Evolutionary conservation across 805 yeast genomes (phyloP).

Genomic region (Ogataea nitratoaversa): DNA sequence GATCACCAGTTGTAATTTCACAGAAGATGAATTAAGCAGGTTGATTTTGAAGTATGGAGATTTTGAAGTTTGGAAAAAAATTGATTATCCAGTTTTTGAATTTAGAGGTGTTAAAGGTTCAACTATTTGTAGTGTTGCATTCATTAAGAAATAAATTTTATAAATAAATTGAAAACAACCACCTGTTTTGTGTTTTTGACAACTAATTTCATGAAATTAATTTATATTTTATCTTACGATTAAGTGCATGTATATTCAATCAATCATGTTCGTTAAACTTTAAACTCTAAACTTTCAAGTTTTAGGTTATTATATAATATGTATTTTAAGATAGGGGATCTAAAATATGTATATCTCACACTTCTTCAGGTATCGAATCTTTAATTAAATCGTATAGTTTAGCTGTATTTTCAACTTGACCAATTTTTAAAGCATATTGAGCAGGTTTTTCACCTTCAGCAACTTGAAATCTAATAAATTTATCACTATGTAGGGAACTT

Average conservation of each 20-base stretch:
- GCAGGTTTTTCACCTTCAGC: conserved; percentile 63
- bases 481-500: conserved; percentile 78
- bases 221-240: too few relatives aligned
- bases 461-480: conserved; percentile 72
- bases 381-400: conserved; percentile 51
- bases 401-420: conserved; percentile 55
- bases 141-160: conserved; percentile 37
- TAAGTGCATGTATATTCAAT: too few relatives aligned
- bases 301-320: too few relatives aligned
- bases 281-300: too few relatives aligned
- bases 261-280: too few relatives aligned
- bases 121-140: conserved; percentile 84
- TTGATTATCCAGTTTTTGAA: conserved; percentile 75
- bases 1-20: conserved; percentile 92
- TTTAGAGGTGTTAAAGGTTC: conserved; percentile 90
- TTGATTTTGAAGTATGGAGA: conserved; percentile 42
- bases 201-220: too few relatives aligned
- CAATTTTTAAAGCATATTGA: conserved; percentile 79
- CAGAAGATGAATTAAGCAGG: conserved; percentile 65
- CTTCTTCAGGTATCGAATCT: conserved; percentile 28
- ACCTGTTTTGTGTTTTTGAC: too few relatives aligned
- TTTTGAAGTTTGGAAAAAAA: conserved; percentile 57
- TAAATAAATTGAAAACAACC: too few relatives aligned
- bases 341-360: too few relatives aligned
- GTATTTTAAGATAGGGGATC: too few relatives aligned